These are phyloP conservation scores for Diaporthe sp. DNA, from an alignment of 2,329 filamentous ascomycete species.

Conservation along the genomic window DNA sequence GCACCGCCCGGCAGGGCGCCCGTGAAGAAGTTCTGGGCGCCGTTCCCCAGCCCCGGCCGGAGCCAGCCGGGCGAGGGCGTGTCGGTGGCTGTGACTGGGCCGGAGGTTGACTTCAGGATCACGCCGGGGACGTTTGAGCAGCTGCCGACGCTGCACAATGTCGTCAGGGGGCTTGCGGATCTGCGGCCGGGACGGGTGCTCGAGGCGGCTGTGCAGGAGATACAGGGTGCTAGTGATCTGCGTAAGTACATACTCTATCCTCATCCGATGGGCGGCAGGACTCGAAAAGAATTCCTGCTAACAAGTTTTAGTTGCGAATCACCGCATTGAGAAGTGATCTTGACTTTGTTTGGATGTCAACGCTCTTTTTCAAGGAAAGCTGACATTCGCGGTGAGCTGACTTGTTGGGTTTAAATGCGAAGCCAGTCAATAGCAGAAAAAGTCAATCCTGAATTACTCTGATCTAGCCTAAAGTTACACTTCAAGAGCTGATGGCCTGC, in stretches of 20 bases:
- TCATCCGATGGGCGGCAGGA: background rate
- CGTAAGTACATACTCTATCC: background rate
- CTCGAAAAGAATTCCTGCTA: background rate
- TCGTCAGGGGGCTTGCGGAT: background rate
- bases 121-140: conserved; percentile 11
- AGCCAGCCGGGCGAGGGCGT: background rate
- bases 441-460: background rate
- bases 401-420: background rate
- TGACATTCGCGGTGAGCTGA: background rate
- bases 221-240: conserved; percentile 3
- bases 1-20: conserved; percentile 4
- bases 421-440: background rate
- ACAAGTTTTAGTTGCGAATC: background rate
- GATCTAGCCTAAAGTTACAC: background rate
- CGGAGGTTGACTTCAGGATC: conserved; percentile 1
- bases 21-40: conserved; percentile 1
- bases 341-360: background rate
- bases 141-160: conserved; percentile 22
- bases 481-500: background rate
- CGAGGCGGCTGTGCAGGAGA: conserved; percentile 9
- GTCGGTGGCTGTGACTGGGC: background rate
- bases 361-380: too few species aligned
- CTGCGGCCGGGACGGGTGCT: conserved; percentile 9
- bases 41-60: conserved; percentile 3
- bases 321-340: conserved; percentile 16